Evolutionary conservation across 139 green algal species (phyloP).

Genomic region (Auxenochlorella pyrenoidosa): DNA sequence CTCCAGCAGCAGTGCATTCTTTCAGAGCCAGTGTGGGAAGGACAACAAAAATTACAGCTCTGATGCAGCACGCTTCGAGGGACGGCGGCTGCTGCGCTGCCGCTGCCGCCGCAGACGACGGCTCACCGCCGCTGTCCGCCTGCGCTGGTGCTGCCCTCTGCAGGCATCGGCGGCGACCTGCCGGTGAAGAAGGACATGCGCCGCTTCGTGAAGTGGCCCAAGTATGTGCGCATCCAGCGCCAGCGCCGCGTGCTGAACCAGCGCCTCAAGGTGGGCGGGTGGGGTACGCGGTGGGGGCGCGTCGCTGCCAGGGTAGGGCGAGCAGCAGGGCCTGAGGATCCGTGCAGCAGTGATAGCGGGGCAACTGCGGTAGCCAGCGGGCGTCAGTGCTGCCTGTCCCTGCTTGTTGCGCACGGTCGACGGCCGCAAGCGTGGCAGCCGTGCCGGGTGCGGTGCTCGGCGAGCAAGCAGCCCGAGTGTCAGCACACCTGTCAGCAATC

Average conservation of each 20-base stretch:
- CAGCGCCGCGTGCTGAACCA: constrained; percentile 95
- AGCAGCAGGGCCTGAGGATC: not conserved
- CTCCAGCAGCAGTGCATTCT: too few relatives aligned
- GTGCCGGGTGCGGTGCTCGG: too few relatives aligned
- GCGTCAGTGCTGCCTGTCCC: not conserved
- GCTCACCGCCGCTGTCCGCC: not conserved
- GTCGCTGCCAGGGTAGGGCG: not conserved
- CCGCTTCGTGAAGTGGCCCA: constrained; percentile 99
- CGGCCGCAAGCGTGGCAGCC: not conserved
- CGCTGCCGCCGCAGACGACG: not conserved
- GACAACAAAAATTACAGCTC: too few relatives aligned
- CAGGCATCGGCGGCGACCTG: constrained; percentile 85
- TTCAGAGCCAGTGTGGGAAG: too few relatives aligned
- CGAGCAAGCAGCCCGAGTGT: too few relatives aligned
- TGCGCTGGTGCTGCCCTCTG: not conserved
- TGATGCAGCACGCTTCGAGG: too few relatives aligned
- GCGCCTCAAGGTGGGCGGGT: constrained; percentile 83
- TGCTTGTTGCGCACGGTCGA: not conserved
- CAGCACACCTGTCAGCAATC: not conserved
- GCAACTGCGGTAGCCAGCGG: not conserved
- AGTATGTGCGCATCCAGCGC: constrained; percentile 99
- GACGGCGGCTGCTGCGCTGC: not conserved
- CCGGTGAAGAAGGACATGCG: constrained; percentile 94
- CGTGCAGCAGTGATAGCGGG: not conserved
- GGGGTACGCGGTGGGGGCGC: too few relatives aligned